phyloP scores from a whole-genome alignment of 2,329 filamentous ascomycete species.

The Curvularia eragrostidis region DNA sequence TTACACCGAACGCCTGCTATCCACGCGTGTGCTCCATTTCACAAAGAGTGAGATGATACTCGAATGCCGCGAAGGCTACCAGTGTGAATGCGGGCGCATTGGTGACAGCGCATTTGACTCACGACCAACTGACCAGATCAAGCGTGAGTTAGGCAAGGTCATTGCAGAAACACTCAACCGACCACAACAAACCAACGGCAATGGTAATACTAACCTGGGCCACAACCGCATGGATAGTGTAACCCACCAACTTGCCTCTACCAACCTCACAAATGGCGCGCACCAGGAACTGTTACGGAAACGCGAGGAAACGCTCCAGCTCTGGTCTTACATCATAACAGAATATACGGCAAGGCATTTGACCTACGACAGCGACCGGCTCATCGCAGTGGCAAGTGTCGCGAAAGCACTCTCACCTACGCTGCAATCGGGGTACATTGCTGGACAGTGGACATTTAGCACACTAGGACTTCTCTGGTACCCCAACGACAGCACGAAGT shows the following conservation, averaged over 20 bases:
- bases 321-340: constrained; percentile 47
- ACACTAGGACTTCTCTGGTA: constrained; percentile 47
- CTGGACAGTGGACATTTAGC: constrained; percentile 47
- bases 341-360: constrained; percentile 46
- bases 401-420: constrained; percentile 36
- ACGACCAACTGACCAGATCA: constrained; percentile 43
- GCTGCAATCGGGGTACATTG: constrained; percentile 44
- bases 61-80: constrained; percentile 47
- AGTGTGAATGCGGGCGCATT: constrained; percentile 47
- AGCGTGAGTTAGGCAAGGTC: constrained; percentile 42
- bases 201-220: constrained; percentile 18
- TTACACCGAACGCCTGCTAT: constrained; percentile 42
- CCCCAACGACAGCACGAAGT: constrained; percentile 38
- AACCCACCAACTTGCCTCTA: constrained; percentile 38
- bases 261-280: constrained; percentile 31
- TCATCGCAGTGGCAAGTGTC: constrained; percentile 42
- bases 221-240: constrained; percentile 36
- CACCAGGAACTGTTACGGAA: constrained; percentile 23
- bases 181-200: constrained; percentile 16
- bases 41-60: constrained; percentile 47
- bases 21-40: constrained; percentile 43
- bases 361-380: constrained; percentile 43
- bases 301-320: constrained; percentile 41
- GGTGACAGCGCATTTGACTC: constrained; percentile 40
- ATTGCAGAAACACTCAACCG: constrained; percentile 27